Evolutionary conservation across 2,329 filamentous ascomycete genomes (phyloP), one percentile per base, ranked within the genome.

Genomic region (Aureobasidium sp.): DNA sequence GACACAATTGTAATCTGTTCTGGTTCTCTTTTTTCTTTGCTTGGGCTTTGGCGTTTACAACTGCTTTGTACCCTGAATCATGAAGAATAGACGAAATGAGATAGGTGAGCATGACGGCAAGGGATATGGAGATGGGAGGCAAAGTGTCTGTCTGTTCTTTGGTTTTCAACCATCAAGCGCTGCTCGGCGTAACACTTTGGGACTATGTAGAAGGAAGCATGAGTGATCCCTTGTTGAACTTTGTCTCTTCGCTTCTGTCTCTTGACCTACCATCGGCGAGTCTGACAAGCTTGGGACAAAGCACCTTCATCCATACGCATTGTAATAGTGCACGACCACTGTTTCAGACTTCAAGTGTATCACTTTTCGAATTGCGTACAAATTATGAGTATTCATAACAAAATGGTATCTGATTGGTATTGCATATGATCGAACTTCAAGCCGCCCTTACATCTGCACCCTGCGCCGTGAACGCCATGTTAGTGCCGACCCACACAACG

Each of bases 351-450:
- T 17, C 17, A 5, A 15, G 5, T 32, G 15, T 1, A 46, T 27
- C 17, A 12, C 17, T 15, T 9, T 20, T 5, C 12, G n/a, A 26
- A 6, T 10, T 8, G 7, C 7, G 12, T 15, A 34, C 10, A 52
- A 17, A 37, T 39, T 24, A 10, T 51, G 34, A 26, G 26, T 17
- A n/a, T 17, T 26, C 7, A 7, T 27, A 36, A 26, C 37, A 8
- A 44, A 57, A 36, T 57, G 53, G 53, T 57, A 57, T 57, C 53
- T 57, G 53, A 46, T 46, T 57, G 53, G 29, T 24, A 13, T 32
- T 15, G 26, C 24, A 46, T 44, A 12, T 24, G 32, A 46, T 10
- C 4, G 13, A 15, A 20, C 15, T 5, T 17, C 27, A 20, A 24
- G 10, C 17, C 26, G 15, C 29, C 26, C 34, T 36, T 29, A 15